Conservation (phyloP, 148 eudicot species). For the Rhododendron kiyosumense region DNA sequence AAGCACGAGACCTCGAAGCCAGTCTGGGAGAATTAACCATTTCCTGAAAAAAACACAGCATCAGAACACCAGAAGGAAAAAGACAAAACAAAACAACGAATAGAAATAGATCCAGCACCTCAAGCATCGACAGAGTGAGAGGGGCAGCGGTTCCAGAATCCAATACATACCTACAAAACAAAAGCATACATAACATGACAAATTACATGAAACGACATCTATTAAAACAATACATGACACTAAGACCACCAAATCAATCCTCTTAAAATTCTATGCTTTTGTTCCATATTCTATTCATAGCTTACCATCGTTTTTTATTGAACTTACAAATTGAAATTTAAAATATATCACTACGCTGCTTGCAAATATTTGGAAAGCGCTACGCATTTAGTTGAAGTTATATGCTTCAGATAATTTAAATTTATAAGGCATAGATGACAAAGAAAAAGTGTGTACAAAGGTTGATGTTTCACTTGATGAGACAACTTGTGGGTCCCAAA, state of each 20-base stretch:
- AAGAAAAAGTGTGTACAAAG: neutral
- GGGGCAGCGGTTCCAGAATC: slow-evolving; percentile 93
- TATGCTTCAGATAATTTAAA: neutral
- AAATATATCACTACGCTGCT: neutral
- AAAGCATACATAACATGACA: neutral
- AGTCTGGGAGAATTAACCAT: slow-evolving; percentile 60
- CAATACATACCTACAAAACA: slow-evolving; percentile 68
- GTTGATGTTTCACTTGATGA: neutral
- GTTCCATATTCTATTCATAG: neutral
- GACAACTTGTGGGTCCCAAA: neutral
- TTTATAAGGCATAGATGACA: neutral
- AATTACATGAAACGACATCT: neutral
- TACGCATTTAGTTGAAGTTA: neutral
- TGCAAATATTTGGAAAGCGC: neutral
- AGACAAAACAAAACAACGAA: neutral
- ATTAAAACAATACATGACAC: neutral
- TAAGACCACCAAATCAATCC: neutral
- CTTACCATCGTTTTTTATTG: neutral
- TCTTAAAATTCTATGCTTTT: neutral
- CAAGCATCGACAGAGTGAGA: slow-evolving; percentile 80
- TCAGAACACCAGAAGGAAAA: slow-evolving; percentile 7
- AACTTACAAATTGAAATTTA: neutral
- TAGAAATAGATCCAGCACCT: slow-evolving; percentile 44
- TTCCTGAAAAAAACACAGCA: slow-evolving; percentile 42
- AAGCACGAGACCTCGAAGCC: slow-evolving; percentile 75